Conservation (phyloP, 805 yeast genomes). For the Suhomyces prunicola region DNA sequence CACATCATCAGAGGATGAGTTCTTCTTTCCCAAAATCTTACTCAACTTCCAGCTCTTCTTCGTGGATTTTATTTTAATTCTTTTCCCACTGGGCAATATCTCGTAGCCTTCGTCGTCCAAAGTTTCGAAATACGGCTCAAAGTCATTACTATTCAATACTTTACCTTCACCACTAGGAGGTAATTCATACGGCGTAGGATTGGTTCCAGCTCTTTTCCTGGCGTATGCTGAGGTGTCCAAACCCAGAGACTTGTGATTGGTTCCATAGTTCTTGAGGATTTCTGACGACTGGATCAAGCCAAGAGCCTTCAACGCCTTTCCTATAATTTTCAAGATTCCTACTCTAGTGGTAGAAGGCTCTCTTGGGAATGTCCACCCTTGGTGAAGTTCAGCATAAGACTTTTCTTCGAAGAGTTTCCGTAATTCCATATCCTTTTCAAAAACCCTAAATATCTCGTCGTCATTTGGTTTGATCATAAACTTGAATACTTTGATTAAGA, state of each 20-base stretch:
- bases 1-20: conserved; percentile 12
- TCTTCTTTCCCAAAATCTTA: conserved; percentile 38
- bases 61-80: conserved; percentile 40
- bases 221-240: conserved; percentile 27
- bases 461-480: conserved; percentile 63
- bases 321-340: conserved; percentile 8
- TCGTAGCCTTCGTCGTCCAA: conserved; percentile 43
- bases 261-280: background rate
- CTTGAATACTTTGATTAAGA: conserved; percentile 56
- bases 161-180: conserved; percentile 47
- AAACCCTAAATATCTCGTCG: conserved; percentile 71
- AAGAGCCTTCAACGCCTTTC: conserved; percentile 17
- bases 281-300: conserved; percentile 8
- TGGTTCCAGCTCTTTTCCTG: conserved; percentile 49
- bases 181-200: conserved; percentile 44
- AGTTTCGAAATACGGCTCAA: conserved; percentile 18
- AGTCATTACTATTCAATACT: conserved; percentile 24
- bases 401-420: conserved; percentile 68
- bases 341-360: conserved; percentile 35
- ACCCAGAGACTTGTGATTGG: conserved; percentile 1
- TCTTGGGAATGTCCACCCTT: conserved; percentile 70
- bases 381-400: conserved; percentile 69
- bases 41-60: conserved; percentile 26
- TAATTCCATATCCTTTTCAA: conserved; percentile 68
- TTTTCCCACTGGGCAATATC: conserved; percentile 71